These are phyloP conservation scores for Eurotiales sp. DNA, from an alignment of 2,329 filamentous ascomycete genomes.

Conservation along the genomic window DNA sequence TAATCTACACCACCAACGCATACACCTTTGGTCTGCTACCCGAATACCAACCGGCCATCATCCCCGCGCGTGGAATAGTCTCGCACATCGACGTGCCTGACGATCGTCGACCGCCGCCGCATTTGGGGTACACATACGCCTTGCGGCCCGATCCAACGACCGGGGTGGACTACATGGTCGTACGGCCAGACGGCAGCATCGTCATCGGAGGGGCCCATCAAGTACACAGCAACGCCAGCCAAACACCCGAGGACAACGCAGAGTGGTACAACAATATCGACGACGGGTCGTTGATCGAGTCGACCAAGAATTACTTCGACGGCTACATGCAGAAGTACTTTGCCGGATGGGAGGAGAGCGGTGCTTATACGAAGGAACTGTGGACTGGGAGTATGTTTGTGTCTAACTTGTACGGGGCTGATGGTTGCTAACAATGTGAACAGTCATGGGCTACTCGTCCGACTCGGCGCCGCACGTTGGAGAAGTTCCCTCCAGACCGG, in stretches of 20 bases:
- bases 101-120: slow-evolving; percentile 7
- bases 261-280: slow-evolving; percentile 46
- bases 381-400: slow-evolving; percentile 33
- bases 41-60: slow-evolving; percentile 65
- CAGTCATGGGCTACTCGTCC: slow-evolving; percentile 52
- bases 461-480: slow-evolving; percentile 56
- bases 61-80: slow-evolving; percentile 66
- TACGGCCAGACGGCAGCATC: slow-evolving; percentile 52
- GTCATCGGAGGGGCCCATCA: slow-evolving; percentile 62
- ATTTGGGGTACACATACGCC: slow-evolving; percentile 52
- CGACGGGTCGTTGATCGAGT: slow-evolving; percentile 50
- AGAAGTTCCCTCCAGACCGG: slow-evolving; percentile 39
- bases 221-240: slow-evolving; percentile 19
- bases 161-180: slow-evolving; percentile 55
- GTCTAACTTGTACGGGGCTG: background rate
- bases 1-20: slow-evolving; percentile 79
- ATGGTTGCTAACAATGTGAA: background rate
- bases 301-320: slow-evolving; percentile 40
- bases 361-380: slow-evolving; percentile 29
- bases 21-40: slow-evolving; percentile 77
- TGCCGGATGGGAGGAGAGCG: slow-evolving; percentile 35
- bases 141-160: slow-evolving; percentile 56
- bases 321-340: slow-evolving; percentile 38
- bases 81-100: slow-evolving; percentile 29
- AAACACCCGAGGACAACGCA: slow-evolving; percentile 14